Base-by-base conservation (phyloP, 768 basidiomycete species). In the Kwoniella dejecticola region DNA sequence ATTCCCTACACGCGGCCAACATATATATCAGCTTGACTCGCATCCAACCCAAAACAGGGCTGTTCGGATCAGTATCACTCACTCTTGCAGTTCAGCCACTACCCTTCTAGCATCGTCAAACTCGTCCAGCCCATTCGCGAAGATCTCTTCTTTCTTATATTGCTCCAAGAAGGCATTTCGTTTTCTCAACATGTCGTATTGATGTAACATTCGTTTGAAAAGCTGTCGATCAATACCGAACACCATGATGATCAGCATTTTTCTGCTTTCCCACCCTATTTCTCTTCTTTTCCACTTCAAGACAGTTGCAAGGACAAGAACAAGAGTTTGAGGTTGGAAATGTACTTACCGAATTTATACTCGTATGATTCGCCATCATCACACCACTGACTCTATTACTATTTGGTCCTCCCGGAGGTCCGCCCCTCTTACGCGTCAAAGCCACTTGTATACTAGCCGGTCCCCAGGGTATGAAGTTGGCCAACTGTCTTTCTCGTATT, bases 331-430 rank as follows among this genome's bases (percentile, higher is more conserved):
- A 42, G 19, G 19, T 44, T 17, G 15, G 19, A 8, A n/a, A n/a
- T n/a, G n/a, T n/a, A 83, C 89, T 40, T 68, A 94, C 90, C 31
- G 92, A 93, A 26, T 91, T 91, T 61, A 99, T 92, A 70, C 92
- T 93, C n/a, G 96, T 99, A 77, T 99, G 96, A 71, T 99, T 99
- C 10, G 94, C 96, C 50, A 99, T 85, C 96, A 99, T 98, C 52
- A 99, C 83, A 0, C 95, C 95, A 77, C 94, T 97, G 57, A 98
- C 94, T 12, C 94, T 88, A 78, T 99, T 93, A 11, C 94, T 88
- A 78, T 99, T 93, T 71, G 88, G 89, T 38, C 89, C 87, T 4
- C 86, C 83, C 54, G 96, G 82, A 73, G 95, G 95, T 5, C 92
- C 93, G 15, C 91, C 93, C 70, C 85, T 87, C 41, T 66, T 55